Evolutionary conservation across 345 rosid genomes (phyloP).

Genomic region (Gossypioides kirkii): DNA sequence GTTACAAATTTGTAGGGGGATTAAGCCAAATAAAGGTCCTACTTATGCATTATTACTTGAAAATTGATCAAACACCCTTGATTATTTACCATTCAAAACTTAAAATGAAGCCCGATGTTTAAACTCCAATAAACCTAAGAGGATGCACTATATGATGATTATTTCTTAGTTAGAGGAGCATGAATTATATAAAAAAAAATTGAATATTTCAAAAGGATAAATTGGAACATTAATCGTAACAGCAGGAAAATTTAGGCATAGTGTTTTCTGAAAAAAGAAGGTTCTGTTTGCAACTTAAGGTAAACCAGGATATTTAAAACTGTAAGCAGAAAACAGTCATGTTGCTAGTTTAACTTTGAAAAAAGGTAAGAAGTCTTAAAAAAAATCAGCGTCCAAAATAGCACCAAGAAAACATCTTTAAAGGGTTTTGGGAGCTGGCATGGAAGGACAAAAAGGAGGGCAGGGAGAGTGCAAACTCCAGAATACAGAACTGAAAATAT

Average conservation of each 20-base stretch:
- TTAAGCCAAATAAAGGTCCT: neutral
- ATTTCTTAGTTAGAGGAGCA: neutral
- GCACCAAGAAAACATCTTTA: neutral
- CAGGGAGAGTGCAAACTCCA: neutral
- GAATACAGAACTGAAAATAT: neutral
- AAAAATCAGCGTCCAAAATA: neutral
- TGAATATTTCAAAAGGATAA: neutral
- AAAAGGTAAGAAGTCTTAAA: neutral
- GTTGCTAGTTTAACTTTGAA: neutral
- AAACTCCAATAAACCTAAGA: neutral
- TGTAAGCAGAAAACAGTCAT: neutral
- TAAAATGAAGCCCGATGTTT: neutral
- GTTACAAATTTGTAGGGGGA: neutral
- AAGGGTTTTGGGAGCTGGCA: neutral
- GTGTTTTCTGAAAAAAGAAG: neutral
- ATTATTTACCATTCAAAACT: neutral
- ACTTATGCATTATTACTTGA: neutral
- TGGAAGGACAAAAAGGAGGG: neutral
- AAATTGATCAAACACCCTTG: neutral
- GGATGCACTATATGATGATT: neutral
- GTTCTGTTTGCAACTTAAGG: neutral
- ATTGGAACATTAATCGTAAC: neutral
- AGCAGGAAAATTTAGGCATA: neutral
- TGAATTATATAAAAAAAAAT: neutral
- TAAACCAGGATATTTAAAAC: neutral